Evolutionary conservation across 1,139 yeast genomes (phyloP), one percentile per base, ranked within the genome.

Genomic region (Nadsonia commutata): DNA sequence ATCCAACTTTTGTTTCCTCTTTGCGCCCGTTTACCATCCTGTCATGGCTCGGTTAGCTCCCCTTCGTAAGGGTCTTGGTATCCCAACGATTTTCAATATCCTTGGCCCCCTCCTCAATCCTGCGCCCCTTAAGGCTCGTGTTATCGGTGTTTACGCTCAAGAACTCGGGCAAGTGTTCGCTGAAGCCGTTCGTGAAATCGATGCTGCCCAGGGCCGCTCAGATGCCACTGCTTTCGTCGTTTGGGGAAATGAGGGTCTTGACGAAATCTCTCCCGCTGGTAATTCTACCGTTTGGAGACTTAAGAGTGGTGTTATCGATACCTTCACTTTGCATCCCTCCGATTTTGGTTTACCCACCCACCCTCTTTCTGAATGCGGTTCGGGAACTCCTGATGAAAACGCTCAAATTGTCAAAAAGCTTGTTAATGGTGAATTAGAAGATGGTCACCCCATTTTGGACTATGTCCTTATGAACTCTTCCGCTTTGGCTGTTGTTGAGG

Each of bases 21-120:
- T 83, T 58, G 98, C 98, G 0, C 97, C 97, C 3, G 78, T 86
- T 37, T 90, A 86, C 69, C 97, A 90, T 58, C 81, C 82, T n/a
- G 94, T 90, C 6, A 82, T 90, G 94, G 85, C 76, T 33, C 70
- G 72, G 46, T 90, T 88, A 13, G 94, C 90, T 0, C 67, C 71
- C n/a, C 66, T 90, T 19, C 70, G 98, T 53, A 72, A 79, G 38
- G 69, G 75, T 37, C 64, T 90, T 48, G 95, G 95, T 0, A 72
- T 88, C 16, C 97, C 98, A 1, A 81, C 97, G 2, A 83, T 90
- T 33, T 90, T 90, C 70, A 90, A 90, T 60, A 80, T 90, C 17
- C 65, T 90, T 51, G 98, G 98, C 0, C 98, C 98, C 0, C 66
- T 90, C 50, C 68, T 90, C 49, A 93, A 90, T 64, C 98, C 98